A percentile compares a stretch with the other conserved stretches of the same genome.
phyloP scores from a whole-genome alignment of 2,329 filamentous ascomycete species.

The Pseudogymnoascus sp. region DNA sequence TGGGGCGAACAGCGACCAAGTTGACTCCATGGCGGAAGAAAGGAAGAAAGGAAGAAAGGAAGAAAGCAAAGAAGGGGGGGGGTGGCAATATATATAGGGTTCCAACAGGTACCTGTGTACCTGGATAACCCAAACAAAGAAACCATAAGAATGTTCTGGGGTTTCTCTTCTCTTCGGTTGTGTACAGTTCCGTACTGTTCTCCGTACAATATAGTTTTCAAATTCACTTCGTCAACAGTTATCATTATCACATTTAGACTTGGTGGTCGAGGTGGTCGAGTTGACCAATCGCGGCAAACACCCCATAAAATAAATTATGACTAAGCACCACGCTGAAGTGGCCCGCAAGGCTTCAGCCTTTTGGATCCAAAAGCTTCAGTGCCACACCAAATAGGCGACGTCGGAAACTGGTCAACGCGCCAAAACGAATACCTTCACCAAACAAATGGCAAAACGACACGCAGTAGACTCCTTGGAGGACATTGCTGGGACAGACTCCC shows the following conservation, averaged over 20 bases:
- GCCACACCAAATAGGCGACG: background rate
- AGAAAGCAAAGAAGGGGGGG: too few species aligned
- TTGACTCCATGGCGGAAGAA: too few species aligned
- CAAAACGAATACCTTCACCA: background rate
- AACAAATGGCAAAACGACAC: conserved; percentile 45
- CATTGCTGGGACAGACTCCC: conserved; percentile 45
- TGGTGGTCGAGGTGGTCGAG: background rate
- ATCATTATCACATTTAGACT: background rate
- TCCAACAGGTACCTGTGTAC: too few species aligned
- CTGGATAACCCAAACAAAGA: too few species aligned
- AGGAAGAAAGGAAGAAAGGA: too few species aligned
- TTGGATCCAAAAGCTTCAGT: background rate
- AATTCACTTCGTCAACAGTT: background rate
- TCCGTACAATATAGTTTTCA: background rate
- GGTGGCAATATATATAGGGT: too few species aligned
- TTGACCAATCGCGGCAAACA: background rate
- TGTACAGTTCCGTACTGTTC: too few species aligned
- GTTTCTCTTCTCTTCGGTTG: too few species aligned
- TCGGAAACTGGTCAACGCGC: conserved; percentile 2
- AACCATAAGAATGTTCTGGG: too few species aligned
- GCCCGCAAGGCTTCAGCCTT: conserved; percentile 5
- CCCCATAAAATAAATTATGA: background rate
- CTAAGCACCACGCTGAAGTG: background rate
- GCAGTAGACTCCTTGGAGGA: conserved; percentile 55
- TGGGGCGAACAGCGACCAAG: too few species aligned